These are phyloP conservation scores for Carpinus viminea DNA, from an alignment of 306 rosid species.

Conservation along the genomic window DNA sequence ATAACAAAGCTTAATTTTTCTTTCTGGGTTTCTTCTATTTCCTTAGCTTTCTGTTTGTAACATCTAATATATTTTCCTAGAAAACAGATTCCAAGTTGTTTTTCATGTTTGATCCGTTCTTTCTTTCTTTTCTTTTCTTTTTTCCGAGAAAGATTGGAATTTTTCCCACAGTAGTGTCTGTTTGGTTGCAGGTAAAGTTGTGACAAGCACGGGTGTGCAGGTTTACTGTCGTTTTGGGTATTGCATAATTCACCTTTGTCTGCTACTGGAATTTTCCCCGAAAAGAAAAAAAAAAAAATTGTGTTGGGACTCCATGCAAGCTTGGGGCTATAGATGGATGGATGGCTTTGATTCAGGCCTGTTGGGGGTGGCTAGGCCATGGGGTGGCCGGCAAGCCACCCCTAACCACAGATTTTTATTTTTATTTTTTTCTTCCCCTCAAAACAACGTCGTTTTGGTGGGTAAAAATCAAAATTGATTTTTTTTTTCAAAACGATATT, in stretches of 20 bases:
- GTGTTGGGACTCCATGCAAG: no score
- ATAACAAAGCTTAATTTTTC: constrained; percentile 31
- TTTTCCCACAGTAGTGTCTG: constrained; percentile 51
- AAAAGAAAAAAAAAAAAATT: constrained; percentile 12
- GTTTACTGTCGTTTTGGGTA: constrained; percentile 27
- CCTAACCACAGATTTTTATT: no score
- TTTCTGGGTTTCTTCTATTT: constrained; percentile 6
- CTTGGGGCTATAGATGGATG: no score
- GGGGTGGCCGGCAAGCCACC: no score
- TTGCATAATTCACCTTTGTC: constrained; percentile 54
- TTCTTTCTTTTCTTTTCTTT: constrained; percentile 6
- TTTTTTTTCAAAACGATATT: no score
- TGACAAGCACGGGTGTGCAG: constrained; percentile 48
- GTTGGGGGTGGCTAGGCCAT: no score
- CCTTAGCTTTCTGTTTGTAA: constrained; percentile 5
- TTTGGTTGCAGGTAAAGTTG: constrained; percentile 42
- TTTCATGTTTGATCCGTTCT: neutral
- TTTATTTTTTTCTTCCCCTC: no score
- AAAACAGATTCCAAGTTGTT: neutral
- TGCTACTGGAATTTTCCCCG: constrained; percentile 43
- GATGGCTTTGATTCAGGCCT: no score
- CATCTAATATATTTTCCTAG: neutral
- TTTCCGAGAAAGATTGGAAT: constrained; percentile 40
- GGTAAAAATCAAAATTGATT: no score
- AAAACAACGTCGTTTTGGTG: no score